phyloP scores from a whole-genome alignment of 1,284 basidiomycete species.

The Rugosomyces carneus region DNA sequence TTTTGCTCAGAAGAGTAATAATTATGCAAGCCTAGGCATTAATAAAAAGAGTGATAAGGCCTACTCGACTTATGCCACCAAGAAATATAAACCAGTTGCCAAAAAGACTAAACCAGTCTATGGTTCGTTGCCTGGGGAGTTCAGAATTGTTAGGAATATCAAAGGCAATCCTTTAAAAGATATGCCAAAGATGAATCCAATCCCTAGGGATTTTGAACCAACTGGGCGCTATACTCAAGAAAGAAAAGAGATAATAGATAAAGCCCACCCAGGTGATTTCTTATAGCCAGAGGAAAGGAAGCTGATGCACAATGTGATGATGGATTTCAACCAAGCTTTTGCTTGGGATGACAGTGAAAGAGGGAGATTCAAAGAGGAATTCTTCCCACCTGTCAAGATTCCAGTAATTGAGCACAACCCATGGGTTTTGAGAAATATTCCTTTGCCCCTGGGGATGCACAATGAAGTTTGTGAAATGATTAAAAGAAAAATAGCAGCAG shows the following conservation, averaged over 20 bases:
- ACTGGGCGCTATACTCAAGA: constrained; percentile 16
- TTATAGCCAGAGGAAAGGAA: constrained; percentile 12
- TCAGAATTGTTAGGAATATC: constrained; percentile 27
- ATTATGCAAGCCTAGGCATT: too few species aligned
- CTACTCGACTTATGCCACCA: constrained; percentile 2
- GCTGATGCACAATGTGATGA: constrained; percentile 16
- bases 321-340: constrained; percentile 17
- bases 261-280: constrained; percentile 9
- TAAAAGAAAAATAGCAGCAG: constrained; percentile 25
- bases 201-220: constrained; percentile 10
- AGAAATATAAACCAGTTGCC: constrained; percentile 34
- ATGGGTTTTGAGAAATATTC: constrained; percentile 32
- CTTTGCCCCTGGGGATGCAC: constrained; percentile 31
- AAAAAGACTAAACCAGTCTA: constrained; percentile 24
- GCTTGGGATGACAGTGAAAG: constrained; percentile 29
- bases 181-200: constrained; percentile 19
- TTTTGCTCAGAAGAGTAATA: too few species aligned
- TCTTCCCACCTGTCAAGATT: constrained; percentile 29
- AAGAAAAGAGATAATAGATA: background rate
- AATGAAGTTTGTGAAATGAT: constrained; percentile 28
- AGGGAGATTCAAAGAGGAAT: constrained; percentile 28
- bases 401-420: constrained; percentile 28
- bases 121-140: constrained; percentile 21
- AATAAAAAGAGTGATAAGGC: too few species aligned
- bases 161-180: constrained; percentile 26